A percentile compares a stretch with the other conserved stretches of the same genome.
phyloP scores from a whole-genome alignment of 176 grass and related monocot genomes.

The Oryza punctata region DNA sequence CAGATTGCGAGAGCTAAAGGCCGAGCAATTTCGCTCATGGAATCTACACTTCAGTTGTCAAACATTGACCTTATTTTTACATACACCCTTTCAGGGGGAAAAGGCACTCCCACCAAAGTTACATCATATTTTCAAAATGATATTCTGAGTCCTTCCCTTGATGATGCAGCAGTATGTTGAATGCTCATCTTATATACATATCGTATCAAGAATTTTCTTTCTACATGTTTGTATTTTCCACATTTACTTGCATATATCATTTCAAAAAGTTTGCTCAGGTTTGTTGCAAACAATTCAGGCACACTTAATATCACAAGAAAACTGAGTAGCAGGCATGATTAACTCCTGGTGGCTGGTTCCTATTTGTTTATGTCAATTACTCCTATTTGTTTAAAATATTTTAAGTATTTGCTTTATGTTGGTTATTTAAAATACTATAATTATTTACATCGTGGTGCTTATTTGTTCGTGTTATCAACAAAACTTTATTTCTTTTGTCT shows the following conservation, averaged over 20 bases:
- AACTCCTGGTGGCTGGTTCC: not conserved
- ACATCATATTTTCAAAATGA: slow-evolving; percentile 82
- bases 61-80: slow-evolving; percentile 89
- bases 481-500: slow-evolving; percentile 34
- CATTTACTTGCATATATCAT: slow-evolving; percentile 6
- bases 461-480: slow-evolving; percentile 33
- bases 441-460: slow-evolving; percentile 16
- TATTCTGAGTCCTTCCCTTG: slow-evolving; percentile 75
- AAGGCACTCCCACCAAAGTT: slow-evolving; percentile 45
- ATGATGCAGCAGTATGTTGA: slow-evolving; percentile 62
- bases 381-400: not conserved
- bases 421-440: not conserved
- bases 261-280: slow-evolving; percentile 14
- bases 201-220: slow-evolving; percentile 8
- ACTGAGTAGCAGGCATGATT: not conserved
- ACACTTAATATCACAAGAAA: not conserved
- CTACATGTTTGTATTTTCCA: slow-evolving; percentile 28
- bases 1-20: slow-evolving; percentile 91
- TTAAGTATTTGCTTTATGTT: not conserved
- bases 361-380: not conserved
- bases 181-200: slow-evolving; percentile 3
- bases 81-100: slow-evolving; percentile 71
- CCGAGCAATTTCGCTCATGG: slow-evolving; percentile 73
- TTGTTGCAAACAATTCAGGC: not conserved
- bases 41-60: slow-evolving; percentile 84